Evolutionary conservation across 1,284 basidiomycete species (phyloP), one percentile per base, ranked within the genome.

Genomic region (Cutaneotrichosporon cavernicola): DNA sequence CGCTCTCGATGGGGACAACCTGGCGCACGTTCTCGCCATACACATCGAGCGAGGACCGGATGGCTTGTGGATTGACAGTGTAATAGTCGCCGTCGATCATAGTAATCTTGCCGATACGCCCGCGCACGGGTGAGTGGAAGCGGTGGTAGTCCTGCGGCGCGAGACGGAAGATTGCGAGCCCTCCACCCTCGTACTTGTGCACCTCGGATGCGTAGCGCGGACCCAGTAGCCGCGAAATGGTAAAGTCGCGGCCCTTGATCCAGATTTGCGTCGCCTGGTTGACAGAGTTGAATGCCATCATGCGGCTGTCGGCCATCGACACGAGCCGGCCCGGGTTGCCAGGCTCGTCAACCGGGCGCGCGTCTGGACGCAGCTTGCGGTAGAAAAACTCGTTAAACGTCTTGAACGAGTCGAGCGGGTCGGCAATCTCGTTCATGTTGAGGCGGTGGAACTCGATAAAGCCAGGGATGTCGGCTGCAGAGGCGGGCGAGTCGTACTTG

Each of bases 191-290:
- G 74, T 90, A 97, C 40, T 84, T 84, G 2, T 88, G 86, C 1
- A 85, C 85, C 61, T 89, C 85, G 26, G 84, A 82, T 64, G 86
- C 86, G 77, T 92, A 92, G 9, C 81, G 82, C 8, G 91, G 89
- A 0, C 95, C 95, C 0, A 99, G 84, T 47, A 99, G 83, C 1
- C 88, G 84, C 1, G 81, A 84, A 1, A 98, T 85, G 0, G 87
- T 89, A 75, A 98, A 98, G 70, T 97, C 92, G 30, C 92, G 87
- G 0, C 96, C 97, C 76, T 99, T 99, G 82, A 99, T 97, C 96
- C 97, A 99, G 5, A 99, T 81, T 26, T 84, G 83, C 1, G 92
- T 97, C 1, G 97, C 95, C 61, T 92, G 90, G 55, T 79, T 82
- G 9, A 97, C 88, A 0, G 87, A 89, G 74, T 90, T 88, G 77